Base-by-base conservation (phyloP, 2,329 filamentous ascomycete genomes). In the Paramyrothecium roridum region DNA sequence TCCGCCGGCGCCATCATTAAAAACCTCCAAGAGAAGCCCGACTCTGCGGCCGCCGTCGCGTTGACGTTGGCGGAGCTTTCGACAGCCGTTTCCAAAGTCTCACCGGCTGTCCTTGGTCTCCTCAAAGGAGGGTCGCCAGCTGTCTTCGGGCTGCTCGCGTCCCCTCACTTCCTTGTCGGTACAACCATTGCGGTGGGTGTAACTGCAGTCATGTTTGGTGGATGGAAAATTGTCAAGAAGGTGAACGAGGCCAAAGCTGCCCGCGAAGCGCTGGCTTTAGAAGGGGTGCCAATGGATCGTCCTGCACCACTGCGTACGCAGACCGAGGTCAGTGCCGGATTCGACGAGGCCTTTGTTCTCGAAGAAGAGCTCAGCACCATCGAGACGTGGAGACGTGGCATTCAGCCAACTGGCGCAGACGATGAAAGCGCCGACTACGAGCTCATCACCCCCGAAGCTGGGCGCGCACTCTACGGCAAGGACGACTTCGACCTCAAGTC, bases 191-290 rank as follows among this genome's bases (percentile, higher is more conserved):
- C 90, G 1, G 86, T 96, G 1, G 95, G 95, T 16, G 87, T 96
- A n/a, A 98, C 95, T 0, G 87, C 98, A 10, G 91, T 99, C 65
- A 93, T 95, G 70, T 91, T 99, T 57, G 95, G 95, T 53, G 93
- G 95, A 6, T 98, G 91, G 83, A 98, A 96, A 76, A 97, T 99
- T 70, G 87, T 99, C 74, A 96, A 97, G 80, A 88, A 86, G 63
- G 90, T 98, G 61, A 72, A 74, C 56, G 80, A 81, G 53, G 68
- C 67, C 20, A 69, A 70, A 53, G 61, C 63, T 2, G 64, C 68
- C 1, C 57, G 65, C 2, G 65, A 67, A 48, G 70, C 70, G 8
- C 57, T 67, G 30, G 61, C 65, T 1, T 69, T 65, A 20, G 64
- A 70, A 26, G 56, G 54, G 2, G 56, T 56, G 1, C 54, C 61